Conservation (phyloP, 768 basidiomycete species). For the Lentinula edodes region DNA sequence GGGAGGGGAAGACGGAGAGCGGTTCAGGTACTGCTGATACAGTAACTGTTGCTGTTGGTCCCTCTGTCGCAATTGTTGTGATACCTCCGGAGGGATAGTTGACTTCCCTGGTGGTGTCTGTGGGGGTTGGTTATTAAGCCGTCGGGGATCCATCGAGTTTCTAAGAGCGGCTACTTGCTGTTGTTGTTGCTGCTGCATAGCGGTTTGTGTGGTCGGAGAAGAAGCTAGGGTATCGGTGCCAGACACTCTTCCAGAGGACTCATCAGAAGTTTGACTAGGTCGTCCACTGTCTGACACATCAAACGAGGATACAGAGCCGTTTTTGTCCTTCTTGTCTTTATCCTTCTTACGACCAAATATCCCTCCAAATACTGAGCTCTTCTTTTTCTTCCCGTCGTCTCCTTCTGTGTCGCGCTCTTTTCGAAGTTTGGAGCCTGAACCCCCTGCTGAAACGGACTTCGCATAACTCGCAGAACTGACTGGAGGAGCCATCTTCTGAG, state of each 20-base stretch:
- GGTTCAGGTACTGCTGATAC: constrained; percentile 86
- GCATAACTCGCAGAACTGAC: constrained; percentile 36
- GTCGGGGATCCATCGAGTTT: constrained; percentile 23
- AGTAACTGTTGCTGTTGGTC: constrained; percentile 86
- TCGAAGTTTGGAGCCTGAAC: constrained; percentile 33
- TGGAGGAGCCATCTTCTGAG: constrained; percentile 40
- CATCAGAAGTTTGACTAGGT: constrained; percentile 46
- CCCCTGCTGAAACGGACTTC: constrained; percentile 14
- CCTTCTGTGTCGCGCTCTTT: constrained; percentile 34
- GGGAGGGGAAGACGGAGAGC: constrained; percentile 75
- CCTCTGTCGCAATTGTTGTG: constrained; percentile 71
- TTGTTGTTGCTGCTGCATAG: constrained; percentile 56
- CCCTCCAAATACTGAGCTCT: constrained; percentile 66
- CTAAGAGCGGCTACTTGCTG: constrained; percentile 24
- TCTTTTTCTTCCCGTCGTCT: constrained; percentile 54
- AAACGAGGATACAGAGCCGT: constrained; percentile 37
- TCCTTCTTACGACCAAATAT: constrained; percentile 74
- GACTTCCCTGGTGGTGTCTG: constrained; percentile 20
- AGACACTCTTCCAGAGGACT: constrained; percentile 47
- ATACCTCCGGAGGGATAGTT: constrained; percentile 39
- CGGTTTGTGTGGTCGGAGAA: constrained; percentile 48
- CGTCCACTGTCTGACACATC: constrained; percentile 42
- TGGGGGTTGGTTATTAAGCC: constrained; percentile 9
- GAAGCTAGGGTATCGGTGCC: constrained; percentile 18
- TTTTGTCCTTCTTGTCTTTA: constrained; percentile 48